phyloP scores from a whole-genome alignment of 2,329 filamentous ascomycete species.

The Neofusicoccum parvum region DNA sequence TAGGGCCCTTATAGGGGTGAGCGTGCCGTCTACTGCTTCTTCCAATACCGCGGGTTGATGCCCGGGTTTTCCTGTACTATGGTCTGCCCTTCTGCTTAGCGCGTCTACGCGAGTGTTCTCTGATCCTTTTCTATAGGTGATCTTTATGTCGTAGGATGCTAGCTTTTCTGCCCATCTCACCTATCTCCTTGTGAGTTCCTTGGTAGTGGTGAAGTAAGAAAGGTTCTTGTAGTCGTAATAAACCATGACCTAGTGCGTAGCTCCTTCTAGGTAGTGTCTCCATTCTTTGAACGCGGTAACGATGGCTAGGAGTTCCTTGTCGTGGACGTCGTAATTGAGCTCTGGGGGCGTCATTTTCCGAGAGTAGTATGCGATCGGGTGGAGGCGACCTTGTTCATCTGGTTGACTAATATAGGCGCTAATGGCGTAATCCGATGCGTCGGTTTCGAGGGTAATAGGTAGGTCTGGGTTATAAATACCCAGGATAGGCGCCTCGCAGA shows the following conservation, averaged over 20 bases:
- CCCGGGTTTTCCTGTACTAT: too few relatives aligned
- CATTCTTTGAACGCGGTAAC: too few relatives aligned
- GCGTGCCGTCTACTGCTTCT: too few relatives aligned
- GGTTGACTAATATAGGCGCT: background rate
- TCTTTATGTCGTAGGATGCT: conserved; percentile 5
- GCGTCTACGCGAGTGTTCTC: background rate
- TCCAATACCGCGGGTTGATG: too few relatives aligned
- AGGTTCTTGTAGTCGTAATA: too few relatives aligned
- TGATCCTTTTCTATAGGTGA: background rate
- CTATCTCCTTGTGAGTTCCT: too few relatives aligned
- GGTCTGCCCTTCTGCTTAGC: conserved; percentile 1
- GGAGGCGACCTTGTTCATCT: background rate
- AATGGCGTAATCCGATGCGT: background rate
- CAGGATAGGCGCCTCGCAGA: background rate
- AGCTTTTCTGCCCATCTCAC: too few relatives aligned
- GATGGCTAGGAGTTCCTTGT: too few relatives aligned
- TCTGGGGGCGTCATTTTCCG: background rate
- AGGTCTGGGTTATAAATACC: background rate
- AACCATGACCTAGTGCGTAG: too few relatives aligned
- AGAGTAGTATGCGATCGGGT: background rate
- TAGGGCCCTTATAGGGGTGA: too few relatives aligned
- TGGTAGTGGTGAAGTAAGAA: too few relatives aligned
- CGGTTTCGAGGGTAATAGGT: too few relatives aligned
- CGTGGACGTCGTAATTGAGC: background rate
- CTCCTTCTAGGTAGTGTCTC: background rate